These are phyloP conservation scores for Xylaria sp. DNA, from an alignment of 2,329 filamentous ascomycete species.

Conservation along the genomic window DNA sequence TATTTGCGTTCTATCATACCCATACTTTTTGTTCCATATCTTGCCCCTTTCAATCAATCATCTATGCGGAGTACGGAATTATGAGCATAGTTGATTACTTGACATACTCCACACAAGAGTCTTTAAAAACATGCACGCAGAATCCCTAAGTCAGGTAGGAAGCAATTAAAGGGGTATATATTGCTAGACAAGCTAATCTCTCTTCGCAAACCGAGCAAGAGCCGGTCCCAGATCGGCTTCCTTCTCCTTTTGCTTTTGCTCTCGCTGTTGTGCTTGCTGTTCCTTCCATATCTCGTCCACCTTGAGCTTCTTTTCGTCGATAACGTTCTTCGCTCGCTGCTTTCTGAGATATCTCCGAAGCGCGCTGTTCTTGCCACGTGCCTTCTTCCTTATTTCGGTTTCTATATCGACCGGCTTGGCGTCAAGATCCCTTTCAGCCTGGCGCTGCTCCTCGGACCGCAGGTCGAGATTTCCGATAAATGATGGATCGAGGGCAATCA, in stretches of 20 bases:
- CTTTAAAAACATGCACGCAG: not conserved
- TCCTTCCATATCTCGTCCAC: conserved; percentile 85
- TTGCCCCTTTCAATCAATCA: not conserved
- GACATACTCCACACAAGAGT: not conserved
- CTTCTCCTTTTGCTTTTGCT: conserved; percentile 70
- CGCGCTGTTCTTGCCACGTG: conserved; percentile 88
- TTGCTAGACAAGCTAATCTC: conserved; percentile 58
- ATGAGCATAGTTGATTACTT: too few species aligned
- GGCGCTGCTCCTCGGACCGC: conserved; percentile 79
- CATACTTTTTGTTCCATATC: not conserved
- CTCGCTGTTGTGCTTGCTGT: conserved; percentile 70
- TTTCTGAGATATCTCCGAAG: conserved; percentile 90
- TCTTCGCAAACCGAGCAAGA: conserved; percentile 84
- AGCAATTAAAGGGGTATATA: conserved; percentile 33
- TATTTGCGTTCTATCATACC: not conserved
- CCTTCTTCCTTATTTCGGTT: conserved; percentile 77
- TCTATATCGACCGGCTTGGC: conserved; percentile 67
- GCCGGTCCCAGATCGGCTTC: conserved; percentile 85
- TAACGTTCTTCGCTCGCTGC: conserved; percentile 90
- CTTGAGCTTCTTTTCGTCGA: conserved; percentile 92
- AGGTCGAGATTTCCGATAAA: conserved; percentile 90
- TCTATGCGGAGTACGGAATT: not conserved
- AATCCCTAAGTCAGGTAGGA: not conserved
- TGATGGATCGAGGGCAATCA: conserved; percentile 94
- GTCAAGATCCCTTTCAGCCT: conserved; percentile 83